These are phyloP conservation scores for Nothophaeocryptopus gaeumannii DNA, from an alignment of 2,329 filamentous ascomycete genomes.

Conservation along the genomic window DNA sequence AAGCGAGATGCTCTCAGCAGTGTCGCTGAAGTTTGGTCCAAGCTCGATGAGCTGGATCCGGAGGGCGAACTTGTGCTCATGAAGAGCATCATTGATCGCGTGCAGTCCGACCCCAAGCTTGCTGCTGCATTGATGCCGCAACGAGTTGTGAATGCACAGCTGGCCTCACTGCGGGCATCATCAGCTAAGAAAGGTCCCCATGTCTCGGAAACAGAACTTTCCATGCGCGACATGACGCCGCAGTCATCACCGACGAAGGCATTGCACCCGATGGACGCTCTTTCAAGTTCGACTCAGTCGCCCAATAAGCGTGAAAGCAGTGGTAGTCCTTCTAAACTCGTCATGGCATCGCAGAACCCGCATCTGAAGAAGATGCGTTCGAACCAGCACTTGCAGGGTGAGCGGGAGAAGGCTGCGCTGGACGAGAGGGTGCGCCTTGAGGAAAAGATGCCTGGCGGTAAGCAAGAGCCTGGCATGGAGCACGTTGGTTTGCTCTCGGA, in stretches of 20 bases:
- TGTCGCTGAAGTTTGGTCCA: conserved; percentile 80
- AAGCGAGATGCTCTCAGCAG: conserved; percentile 82
- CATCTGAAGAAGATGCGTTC: conserved; percentile 73
- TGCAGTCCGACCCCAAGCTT: conserved; percentile 68
- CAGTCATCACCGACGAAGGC: conserved; percentile 30
- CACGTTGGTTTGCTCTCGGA: conserved; percentile 86
- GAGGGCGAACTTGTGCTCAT: conserved; percentile 87
- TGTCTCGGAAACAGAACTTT: conserved; percentile 20
- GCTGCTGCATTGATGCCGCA: conserved; percentile 44
- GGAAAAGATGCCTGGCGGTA: conserved; percentile 55
- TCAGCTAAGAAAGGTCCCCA: conserved; percentile 25
- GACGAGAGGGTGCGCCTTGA: conserved; percentile 50
- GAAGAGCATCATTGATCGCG: conserved; percentile 69
- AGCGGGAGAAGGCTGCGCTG: conserved; percentile 50
- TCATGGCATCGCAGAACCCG: conserved; percentile 78
- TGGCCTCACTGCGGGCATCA: conserved; percentile 32
- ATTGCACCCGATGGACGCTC: conserved; percentile 6
- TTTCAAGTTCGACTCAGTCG: conserved; percentile 17
- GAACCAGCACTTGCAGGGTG: conserved; percentile 37
- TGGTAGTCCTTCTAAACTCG: conserved; percentile 57
- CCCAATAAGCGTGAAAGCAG: conserved; percentile 24
- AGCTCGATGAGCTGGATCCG: conserved; percentile 81
- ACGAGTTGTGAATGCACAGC: conserved; percentile 36
- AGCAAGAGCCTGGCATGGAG: conserved; percentile 73
- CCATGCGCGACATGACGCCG: conserved; percentile 24